Conservation (phyloP, 1,139 yeast genomes). For the Candida tetrigidarum region DNA sequence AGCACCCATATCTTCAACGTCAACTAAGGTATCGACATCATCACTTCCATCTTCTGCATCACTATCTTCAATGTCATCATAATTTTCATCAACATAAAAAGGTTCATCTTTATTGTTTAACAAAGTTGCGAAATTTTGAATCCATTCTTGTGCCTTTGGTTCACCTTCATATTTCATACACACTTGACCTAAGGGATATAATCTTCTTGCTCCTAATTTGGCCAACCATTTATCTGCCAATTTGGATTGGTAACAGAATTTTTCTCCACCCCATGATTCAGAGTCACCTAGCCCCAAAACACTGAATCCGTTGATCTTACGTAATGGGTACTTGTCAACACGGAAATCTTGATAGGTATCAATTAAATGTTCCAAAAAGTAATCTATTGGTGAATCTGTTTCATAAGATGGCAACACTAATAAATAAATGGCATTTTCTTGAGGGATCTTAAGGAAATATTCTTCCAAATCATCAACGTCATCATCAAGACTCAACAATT, state of each 20-base stretch:
- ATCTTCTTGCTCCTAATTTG: conserved; percentile 81
- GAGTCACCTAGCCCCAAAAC: conserved; percentile 89
- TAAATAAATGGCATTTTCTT: conserved; percentile 59
- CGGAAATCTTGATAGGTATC: conserved; percentile 88
- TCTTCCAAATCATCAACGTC: conserved; percentile 87
- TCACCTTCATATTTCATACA: conserved; percentile 80
- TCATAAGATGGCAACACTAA: conserved; percentile 89
- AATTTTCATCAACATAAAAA: conserved; percentile 50
- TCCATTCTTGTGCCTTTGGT: conserved; percentile 67
- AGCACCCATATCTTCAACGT: conserved; percentile 85
- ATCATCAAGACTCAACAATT: conserved; percentile 69
- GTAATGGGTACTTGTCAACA: conserved; percentile 79
- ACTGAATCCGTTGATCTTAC: conserved; percentile 72
- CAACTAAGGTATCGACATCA: conserved; percentile 59
- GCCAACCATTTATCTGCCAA: conserved; percentile 77
- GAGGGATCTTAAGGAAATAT: conserved; percentile 71
- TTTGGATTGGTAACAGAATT: conserved; percentile 86
- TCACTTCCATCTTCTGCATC: conserved; percentile 46
- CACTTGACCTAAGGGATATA: conserved; percentile 84
- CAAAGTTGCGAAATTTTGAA: conserved; percentile 58
- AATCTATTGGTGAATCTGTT: conserved; percentile 91
- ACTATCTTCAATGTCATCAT: conserved; percentile 44
- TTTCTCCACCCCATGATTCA: conserved; percentile 78
- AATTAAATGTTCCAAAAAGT: conserved; percentile 75
- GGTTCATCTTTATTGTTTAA: conserved; percentile 73